A percentile compares a stretch with the other conserved stretches of the same genome.
phyloP scores from a whole-genome alignment of 1,284 basidiomycete species.

The Moniliophthora roreri region DNA sequence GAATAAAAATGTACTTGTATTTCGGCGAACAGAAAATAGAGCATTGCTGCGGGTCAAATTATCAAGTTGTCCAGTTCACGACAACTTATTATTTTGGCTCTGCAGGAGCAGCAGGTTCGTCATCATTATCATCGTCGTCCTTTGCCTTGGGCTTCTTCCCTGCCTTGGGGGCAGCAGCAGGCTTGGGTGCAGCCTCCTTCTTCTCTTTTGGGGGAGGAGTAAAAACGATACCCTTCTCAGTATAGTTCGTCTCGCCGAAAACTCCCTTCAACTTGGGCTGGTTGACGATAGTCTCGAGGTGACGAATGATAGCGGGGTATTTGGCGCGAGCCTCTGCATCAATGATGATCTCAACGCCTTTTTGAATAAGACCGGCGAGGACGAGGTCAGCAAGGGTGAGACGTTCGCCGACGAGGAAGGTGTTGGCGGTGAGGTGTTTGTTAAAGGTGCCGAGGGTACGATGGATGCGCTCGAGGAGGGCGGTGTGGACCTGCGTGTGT shows the following conservation, averaged over 20 bases:
- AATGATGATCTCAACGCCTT: slow-evolving; percentile 49
- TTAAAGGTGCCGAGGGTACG: slow-evolving; percentile 71
- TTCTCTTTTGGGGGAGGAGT: slow-evolving; percentile 74
- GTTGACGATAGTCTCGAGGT: slow-evolving; percentile 82
- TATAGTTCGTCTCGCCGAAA: slow-evolving; percentile 61
- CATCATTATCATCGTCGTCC: slow-evolving; percentile 64
- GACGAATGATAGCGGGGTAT: slow-evolving; percentile 80
- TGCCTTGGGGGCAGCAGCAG: slow-evolving; percentile 52
- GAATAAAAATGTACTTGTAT: too few relatives aligned
- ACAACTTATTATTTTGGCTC: too few relatives aligned
- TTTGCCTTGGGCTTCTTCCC: slow-evolving; percentile 63
- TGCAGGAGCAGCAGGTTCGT: slow-evolving; percentile 36
- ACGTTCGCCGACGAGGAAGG: slow-evolving; percentile 92
- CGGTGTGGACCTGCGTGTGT: slow-evolving; percentile 53
- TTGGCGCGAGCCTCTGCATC: slow-evolving; percentile 68
- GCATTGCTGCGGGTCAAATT: too few relatives aligned
- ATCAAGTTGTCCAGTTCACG: too few relatives aligned
- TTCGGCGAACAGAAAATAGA: too few relatives aligned
- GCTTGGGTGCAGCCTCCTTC: slow-evolving; percentile 44
- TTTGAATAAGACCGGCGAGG: slow-evolving; percentile 60
- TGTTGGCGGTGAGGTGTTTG: slow-evolving; percentile 73
- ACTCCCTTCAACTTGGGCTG: slow-evolving; percentile 73
- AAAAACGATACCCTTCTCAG: slow-evolving; percentile 74
- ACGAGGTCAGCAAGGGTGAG: slow-evolving; percentile 91
- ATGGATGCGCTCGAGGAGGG: slow-evolving; percentile 49